Evolutionary conservation across 2,329 filamentous ascomycete species (phyloP).

Genomic region (Chaetomium globosum): DNA sequence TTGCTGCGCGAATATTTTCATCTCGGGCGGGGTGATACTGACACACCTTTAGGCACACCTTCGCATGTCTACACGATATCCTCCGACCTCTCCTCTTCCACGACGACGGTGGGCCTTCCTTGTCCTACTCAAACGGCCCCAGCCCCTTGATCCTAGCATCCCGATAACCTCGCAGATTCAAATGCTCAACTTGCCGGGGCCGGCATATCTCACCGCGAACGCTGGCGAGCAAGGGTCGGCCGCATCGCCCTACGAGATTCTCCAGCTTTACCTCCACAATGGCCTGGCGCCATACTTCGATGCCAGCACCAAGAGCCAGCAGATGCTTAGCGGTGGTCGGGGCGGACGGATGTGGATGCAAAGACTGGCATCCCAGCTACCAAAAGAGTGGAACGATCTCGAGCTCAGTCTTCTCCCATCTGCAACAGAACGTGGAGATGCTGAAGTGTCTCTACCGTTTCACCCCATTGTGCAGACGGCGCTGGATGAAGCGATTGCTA

Average conservation of each 20-base stretch:
- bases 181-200: slow-evolving; percentile 87
- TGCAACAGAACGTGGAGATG: slow-evolving; percentile 98
- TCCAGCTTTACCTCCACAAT: slow-evolving; percentile 89
- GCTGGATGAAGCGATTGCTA: slow-evolving; percentile 73
- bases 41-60: slow-evolving; percentile 35
- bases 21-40: slow-evolving; percentile 32
- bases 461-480: slow-evolving; percentile 86
- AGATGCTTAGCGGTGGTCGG: slow-evolving; percentile 65
- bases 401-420: slow-evolving; percentile 88
- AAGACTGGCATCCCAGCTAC: slow-evolving; percentile 96
- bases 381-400: slow-evolving; percentile 93
- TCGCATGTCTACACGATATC: slow-evolving; percentile 78
- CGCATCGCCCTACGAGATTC: slow-evolving; percentile 83
- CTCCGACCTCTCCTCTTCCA: slow-evolving; percentile 76
- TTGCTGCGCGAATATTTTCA: not conserved
- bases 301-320: slow-evolving; percentile 84
- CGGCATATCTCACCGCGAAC: slow-evolving; percentile 68
- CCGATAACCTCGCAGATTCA: slow-evolving; percentile 88
- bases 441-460: slow-evolving; percentile 82
- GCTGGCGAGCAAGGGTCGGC: slow-evolving; percentile 71
- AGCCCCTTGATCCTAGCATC: slow-evolving; percentile 79
- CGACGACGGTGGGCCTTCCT: slow-evolving; percentile 81
- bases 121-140: slow-evolving; percentile 84
- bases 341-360: slow-evolving; percentile 80
- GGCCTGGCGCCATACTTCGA: slow-evolving; percentile 96